Base-by-base conservation (phyloP, 2,329 filamentous ascomycete species). In the Diaporthe sp. region DNA sequence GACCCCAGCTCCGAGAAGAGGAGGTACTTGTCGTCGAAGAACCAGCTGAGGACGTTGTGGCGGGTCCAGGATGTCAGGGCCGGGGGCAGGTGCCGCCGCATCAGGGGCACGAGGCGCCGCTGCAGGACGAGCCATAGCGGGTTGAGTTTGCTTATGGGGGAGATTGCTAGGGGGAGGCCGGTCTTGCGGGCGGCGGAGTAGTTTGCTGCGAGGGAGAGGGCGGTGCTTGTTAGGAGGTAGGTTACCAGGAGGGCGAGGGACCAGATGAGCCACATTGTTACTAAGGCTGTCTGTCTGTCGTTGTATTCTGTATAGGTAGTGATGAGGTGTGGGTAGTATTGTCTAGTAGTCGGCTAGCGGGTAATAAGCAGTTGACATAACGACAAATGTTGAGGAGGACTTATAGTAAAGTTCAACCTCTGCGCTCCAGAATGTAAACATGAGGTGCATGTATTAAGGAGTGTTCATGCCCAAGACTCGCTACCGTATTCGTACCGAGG, bases 1-100 rank as follows among this genome's bases (percentile, higher is more conserved):
- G 28, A 35, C 35, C 68, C 68, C 8, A 42, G 68, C 9, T 71
- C 68, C 10, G 33, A 3, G 68, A 15, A 30, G 38, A 71, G 38
- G 35, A 13, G 9, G 52, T 71, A 71, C 52, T 45, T 71, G 68
- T 71, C 68, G 68, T 54, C 52, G 68, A 71, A 71, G 28, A 42
- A 45, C 68, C 68, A 71, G 68, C 47, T 55, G 9, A 71, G 52
- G 0, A 30, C n/a, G 68, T 71, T 71, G 38, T 71, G 33, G 13
- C 68, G 68, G 17, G 68, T 71, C 50, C 47, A 71, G 8, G 52
- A 33, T 35, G 7, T 7, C 2, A 71, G 68, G 9, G 19, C 4
- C 10, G n/a, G 4, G 2, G 52, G 68, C 2, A 71, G 68, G 42
- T 35, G n/a, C 0, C 30, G 35, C 25, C 35, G 17, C 38, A 71